Percentiles rank a stretch among this genome's conserved stretches.
Evolutionary conservation across 345 rosid genomes (phyloP).

Genomic region (rapeseed (Brassica napus)): DNA sequence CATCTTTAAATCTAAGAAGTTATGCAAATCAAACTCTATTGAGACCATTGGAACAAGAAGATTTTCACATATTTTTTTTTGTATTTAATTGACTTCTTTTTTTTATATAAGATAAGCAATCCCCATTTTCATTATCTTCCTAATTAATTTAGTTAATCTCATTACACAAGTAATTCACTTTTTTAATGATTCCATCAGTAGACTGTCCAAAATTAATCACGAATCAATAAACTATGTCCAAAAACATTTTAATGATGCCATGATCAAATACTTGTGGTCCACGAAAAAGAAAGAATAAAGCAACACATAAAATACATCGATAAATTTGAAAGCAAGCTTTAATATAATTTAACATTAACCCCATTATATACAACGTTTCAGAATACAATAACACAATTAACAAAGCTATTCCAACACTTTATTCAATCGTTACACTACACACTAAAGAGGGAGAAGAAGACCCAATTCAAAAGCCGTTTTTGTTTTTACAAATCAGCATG

Average conservation of each 20-base stretch:
- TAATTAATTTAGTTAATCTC: too few relatives aligned
- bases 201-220: too few relatives aligned
- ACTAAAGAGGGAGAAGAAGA: background rate
- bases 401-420: constrained; percentile 16
- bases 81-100: background rate
- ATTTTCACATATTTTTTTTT: background rate
- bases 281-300: background rate
- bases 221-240: background rate
- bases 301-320: background rate
- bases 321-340: constrained; percentile 19
- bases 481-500: constrained; percentile 38
- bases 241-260: background rate
- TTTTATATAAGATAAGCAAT: background rate
- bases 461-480: constrained; percentile 30
- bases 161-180: too few relatives aligned
- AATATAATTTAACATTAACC: background rate
- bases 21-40: background rate
- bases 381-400: constrained; percentile 11
- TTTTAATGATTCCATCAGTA: background rate
- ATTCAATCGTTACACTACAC: constrained; percentile 14
- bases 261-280: constrained; percentile 1
- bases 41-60: background rate
- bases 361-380: constrained; percentile 17
- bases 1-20: too few relatives aligned
- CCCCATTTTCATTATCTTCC: background rate